phyloP scores from a whole-genome alignment of 2,329 filamentous ascomycete species.

The Parafenestella ontariensis region DNA sequence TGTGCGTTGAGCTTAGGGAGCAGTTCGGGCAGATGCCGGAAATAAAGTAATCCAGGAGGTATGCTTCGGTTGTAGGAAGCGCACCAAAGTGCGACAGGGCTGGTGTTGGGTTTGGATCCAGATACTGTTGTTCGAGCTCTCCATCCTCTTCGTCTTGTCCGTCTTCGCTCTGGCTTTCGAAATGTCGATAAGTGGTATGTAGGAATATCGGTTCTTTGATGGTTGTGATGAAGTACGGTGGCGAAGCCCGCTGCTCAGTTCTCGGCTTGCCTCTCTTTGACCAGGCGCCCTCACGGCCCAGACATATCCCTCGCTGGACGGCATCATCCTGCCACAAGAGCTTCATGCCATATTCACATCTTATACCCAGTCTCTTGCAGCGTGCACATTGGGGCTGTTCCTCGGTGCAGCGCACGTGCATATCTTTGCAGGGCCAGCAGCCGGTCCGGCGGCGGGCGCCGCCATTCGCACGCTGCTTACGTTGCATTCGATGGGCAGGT shows the following conservation, averaged over 20 bases:
- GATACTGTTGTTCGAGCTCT: not conserved
- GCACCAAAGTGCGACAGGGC: not conserved
- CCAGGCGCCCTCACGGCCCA: constrained; percentile 16
- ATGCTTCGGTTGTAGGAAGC: constrained; percentile 3
- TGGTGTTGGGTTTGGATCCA: not conserved
- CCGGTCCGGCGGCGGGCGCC: constrained; percentile 6
- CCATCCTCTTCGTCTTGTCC: not conserved
- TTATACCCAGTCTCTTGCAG: constrained; percentile 31
- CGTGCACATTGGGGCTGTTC: constrained; percentile 37
- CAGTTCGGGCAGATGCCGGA: constrained; percentile 38
- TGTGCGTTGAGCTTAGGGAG: constrained; percentile 35
- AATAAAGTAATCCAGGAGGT: constrained; percentile 35
- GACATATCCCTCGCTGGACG: constrained; percentile 25
- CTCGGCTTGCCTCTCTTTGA: constrained; percentile 2
- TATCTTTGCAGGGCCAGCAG: constrained; percentile 27
- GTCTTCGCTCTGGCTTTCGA: not conserved
- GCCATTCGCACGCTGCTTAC: not conserved
- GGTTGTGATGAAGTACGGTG: not conserved
- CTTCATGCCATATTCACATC: constrained; percentile 32
- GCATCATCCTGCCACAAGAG: constrained; percentile 42
- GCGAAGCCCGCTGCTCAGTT: not conserved
- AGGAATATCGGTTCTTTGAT: not conserved
- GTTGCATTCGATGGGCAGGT: not conserved
- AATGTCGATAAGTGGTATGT: not conserved
- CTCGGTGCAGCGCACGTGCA: constrained; percentile 43